A percentile compares a stretch with the other conserved stretches of the same genome.
phyloP scores from a whole-genome alignment of 371 early-diverging fungal species.

The Nosema muscidifuracis region DNA sequence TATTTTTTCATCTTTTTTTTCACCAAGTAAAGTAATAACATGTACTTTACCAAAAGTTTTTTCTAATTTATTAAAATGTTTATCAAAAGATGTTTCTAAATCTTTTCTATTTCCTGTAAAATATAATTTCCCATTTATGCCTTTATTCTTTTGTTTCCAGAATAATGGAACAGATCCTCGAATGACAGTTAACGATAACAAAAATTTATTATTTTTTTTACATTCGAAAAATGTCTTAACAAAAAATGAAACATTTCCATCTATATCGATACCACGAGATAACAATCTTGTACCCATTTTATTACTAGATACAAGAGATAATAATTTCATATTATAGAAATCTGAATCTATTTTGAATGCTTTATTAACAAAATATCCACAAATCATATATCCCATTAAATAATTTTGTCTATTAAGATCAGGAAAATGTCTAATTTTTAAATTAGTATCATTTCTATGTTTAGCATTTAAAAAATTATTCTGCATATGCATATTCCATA shows the following conservation, averaged over 20 bases:
- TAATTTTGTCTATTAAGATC: neutral
- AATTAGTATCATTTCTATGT: neutral
- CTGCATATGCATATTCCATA: conserved; percentile 46
- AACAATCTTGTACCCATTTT: conserved; percentile 54
- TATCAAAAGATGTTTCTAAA: conserved; percentile 69
- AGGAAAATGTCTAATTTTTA: neutral
- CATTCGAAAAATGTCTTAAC: conserved; percentile 47
- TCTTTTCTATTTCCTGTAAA: conserved; percentile 66
- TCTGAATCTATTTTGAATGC: conserved; percentile 1
- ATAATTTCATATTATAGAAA: conserved; percentile 31
- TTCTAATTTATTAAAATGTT: conserved; percentile 72
- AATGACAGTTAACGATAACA: conserved; percentile 33
- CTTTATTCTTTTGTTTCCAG: conserved; percentile 47
- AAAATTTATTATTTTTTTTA: conserved; percentile 14
- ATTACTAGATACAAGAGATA: conserved; percentile 46
- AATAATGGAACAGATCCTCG: conserved; percentile 56
- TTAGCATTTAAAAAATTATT: conserved; percentile 2
- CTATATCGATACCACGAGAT: conserved; percentile 48
- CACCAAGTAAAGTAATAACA: conserved; percentile 73
- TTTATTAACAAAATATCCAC: conserved; percentile 39
- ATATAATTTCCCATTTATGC: conserved; percentile 45
- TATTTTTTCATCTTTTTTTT: conserved; percentile 62
- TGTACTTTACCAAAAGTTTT: conserved; percentile 69
- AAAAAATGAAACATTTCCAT: conserved; percentile 55
- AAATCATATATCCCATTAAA: conserved; percentile 23